These are phyloP conservation scores for Cardamine resedifolia DNA, from an alignment of 345 rosid genomes.

Conservation along the genomic window DNA sequence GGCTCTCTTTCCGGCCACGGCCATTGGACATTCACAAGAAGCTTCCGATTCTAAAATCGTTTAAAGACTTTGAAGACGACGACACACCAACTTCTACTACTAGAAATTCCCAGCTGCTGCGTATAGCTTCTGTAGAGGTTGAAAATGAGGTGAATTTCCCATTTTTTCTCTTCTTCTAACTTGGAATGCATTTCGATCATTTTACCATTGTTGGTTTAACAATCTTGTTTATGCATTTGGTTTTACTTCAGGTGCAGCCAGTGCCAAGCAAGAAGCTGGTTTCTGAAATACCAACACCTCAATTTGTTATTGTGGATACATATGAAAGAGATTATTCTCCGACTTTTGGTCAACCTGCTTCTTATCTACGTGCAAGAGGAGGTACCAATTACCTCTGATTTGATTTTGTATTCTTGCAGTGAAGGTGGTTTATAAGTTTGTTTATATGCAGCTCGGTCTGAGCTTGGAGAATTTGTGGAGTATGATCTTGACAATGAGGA, in stretches of 20 bases:
- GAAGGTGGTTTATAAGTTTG: background rate
- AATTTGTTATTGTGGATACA: conserved; percentile 81
- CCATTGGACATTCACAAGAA: conserved; percentile 96
- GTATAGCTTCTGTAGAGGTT: conserved; percentile 52
- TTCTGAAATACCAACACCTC: conserved; percentile 91
- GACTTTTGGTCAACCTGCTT: conserved; percentile 75
- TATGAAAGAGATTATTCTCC: conserved; percentile 87
- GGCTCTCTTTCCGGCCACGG: conserved; percentile 93
- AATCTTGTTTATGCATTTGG: background rate
- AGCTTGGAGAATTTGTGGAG: conserved; percentile 96
- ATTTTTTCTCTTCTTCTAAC: background rate
- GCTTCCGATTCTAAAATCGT: conserved; percentile 89
- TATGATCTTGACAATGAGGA: conserved; percentile 98
- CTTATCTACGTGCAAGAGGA: conserved; percentile 96
- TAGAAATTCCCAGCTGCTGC: conserved; percentile 76
- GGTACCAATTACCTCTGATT: conserved; percentile 45
- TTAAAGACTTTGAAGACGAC: conserved; percentile 92
- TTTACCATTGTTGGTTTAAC: background rate
- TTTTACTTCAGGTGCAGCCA: conserved; percentile 47
- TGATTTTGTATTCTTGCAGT: background rate
- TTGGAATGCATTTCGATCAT: background rate
- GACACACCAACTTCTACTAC: conserved; percentile 72
- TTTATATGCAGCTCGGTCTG: conserved; percentile 74
- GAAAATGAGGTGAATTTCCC: conserved; percentile 50
- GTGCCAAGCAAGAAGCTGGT: conserved; percentile 65